A percentile compares a stretch with the other conserved stretches of the same genome.
These are phyloP conservation scores for Cordyceps javanica DNA, from an alignment of 2,329 filamentous ascomycete genomes.

Conservation along the genomic window DNA sequence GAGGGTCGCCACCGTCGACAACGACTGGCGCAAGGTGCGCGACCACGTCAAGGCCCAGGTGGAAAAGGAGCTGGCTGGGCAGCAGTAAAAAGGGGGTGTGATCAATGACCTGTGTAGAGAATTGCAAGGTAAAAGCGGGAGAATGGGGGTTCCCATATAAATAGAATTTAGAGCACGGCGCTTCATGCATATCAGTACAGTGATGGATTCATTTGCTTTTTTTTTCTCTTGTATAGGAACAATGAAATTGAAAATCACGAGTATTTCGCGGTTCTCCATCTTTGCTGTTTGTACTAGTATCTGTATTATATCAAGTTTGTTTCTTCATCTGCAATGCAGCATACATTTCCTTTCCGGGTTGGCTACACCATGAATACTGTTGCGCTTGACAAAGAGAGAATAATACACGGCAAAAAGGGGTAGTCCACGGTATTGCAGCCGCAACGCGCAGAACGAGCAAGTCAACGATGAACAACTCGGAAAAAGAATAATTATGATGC, in stretches of 20 bases:
- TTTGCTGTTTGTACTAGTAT: neutral
- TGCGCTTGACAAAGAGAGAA: neutral
- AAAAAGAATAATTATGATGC: neutral
- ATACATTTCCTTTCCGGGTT: neutral
- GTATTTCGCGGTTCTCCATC: neutral
- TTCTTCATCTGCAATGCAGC: neutral
- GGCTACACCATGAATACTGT: neutral
- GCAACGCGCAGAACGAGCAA: neutral
- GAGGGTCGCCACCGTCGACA: conserved; percentile 63
- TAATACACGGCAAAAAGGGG: neutral
- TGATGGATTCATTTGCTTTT: conserved; percentile 1
- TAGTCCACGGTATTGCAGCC: neutral
- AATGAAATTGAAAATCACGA: neutral
- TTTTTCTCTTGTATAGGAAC: conserved; percentile 11
- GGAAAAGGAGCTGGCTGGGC: conserved; percentile 47
- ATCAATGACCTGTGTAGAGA: neutral
- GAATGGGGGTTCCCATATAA: neutral
- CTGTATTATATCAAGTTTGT: neutral
- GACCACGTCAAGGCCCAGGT: conserved; percentile 72
- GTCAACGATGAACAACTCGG: neutral
- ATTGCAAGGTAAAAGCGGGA: no score
- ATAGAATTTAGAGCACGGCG: conserved; percentile 2
- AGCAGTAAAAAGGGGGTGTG: neutral
- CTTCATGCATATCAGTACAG: neutral
- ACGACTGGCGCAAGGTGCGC: conserved; percentile 68